Evolutionary conservation across 352 stramenopile species (phyloP), one percentile per base, ranked within the genome.

Genomic region (Blastocystis hominis): DNA sequence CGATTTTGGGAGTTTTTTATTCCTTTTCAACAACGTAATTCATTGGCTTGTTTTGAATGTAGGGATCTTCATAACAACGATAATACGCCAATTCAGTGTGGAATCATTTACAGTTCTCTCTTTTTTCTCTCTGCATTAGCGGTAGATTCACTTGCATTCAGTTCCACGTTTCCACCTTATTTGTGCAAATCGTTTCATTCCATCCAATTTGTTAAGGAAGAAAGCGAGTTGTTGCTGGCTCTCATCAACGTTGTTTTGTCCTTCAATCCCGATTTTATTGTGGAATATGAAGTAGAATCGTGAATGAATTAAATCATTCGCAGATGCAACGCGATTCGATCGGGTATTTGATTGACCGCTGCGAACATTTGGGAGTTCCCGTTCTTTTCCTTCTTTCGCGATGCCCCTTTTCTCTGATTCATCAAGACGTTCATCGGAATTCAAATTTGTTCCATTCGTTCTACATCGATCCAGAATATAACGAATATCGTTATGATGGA

Each of bases 51-150:
- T 24, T 3, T 66, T 34, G 36, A 2, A 46, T n/a, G 15, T 46
- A 84, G 72, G 13, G 72, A 84, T 64, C 30, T 30, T 15, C 72
- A 84, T 24, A 84, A 84, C 50, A 84, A 84, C 44, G 72, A 84
- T 68, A 24, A 46, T 54, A 84, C 50, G 36, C 36, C 56, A 13
- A 84, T 84, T 40, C 72, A 84, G 24, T 30, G 30, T 24, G 72
- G 50, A 36, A 68, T 84, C 34, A 84, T 84, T 53, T 84, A 66
- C 34, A 68, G 72, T 84, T 42, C 3, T 15, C 0, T 15, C 3
- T 15, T 53, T 15, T 40, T 13, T 0, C 2, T 15, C 15, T 17
- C 30, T 6, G 5, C 3, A 34, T 40, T 6, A 13, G 24, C 17
- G 20, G 7, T 68, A 84, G 50, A 68, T 13, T 50, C 50, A 2